A percentile compares a stretch with the other conserved stretches of the same genome.
Evolutionary conservation across 192 early-diverging fungal species (phyloP).

Genomic region (Entophlyctis luteolus): DNA sequence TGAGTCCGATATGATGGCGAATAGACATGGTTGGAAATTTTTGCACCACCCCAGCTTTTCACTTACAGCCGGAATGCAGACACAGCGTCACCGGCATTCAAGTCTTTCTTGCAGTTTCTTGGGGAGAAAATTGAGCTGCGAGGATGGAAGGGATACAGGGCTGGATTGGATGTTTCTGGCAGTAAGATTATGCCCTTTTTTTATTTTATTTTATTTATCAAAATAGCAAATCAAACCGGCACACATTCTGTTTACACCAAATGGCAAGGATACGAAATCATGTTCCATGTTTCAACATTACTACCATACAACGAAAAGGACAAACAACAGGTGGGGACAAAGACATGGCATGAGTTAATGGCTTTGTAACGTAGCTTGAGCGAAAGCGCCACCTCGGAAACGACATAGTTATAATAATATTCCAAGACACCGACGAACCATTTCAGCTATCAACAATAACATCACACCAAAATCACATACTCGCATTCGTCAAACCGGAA

Average conservation of each 20-base stretch:
- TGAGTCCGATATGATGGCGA: constrained; percentile 77
- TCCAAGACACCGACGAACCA: constrained; percentile 44
- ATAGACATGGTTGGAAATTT: constrained; percentile 55
- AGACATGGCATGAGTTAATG: not conserved
- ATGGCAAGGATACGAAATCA: constrained; percentile 71
- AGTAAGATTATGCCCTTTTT: too few species aligned
- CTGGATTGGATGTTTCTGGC: constrained; percentile 67
- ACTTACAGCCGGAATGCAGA: constrained; percentile 12
- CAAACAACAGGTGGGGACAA: constrained; percentile 61
- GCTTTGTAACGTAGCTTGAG: constrained; percentile 41
- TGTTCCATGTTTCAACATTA: constrained; percentile 74
- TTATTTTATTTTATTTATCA: not conserved
- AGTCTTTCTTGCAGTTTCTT: constrained; percentile 66
- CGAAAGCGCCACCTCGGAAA: constrained; percentile 71
- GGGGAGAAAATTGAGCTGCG: constrained; percentile 67
- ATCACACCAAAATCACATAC: constrained; percentile 56
- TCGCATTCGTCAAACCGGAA: constrained; percentile 49
- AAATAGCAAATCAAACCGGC: constrained; percentile 62
- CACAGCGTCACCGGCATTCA: constrained; percentile 48
- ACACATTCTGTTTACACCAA: constrained; percentile 65
- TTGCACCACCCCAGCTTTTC: too few species aligned
- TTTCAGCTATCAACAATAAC: constrained; percentile 47
- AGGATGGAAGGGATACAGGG: constrained; percentile 73
- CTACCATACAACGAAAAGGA: constrained; percentile 66
- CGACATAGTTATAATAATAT: constrained; percentile 64